phyloP scores from a whole-genome alignment of 164 flowering plant genomes.

The Tetracentron sinense region DNA sequence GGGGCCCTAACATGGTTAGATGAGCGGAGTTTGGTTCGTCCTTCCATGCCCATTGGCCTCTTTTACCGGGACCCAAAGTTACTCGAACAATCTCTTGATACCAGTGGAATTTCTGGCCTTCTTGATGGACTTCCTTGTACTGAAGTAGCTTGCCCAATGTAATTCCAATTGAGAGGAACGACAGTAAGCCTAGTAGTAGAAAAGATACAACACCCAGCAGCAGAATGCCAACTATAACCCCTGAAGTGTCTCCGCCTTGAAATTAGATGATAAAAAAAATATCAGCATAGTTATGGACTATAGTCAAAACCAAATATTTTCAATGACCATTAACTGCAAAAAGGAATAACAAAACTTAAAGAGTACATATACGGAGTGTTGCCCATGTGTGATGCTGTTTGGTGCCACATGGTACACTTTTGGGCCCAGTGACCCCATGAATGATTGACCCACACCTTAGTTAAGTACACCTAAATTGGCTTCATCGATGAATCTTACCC shows the following conservation, averaged over 20 bases:
- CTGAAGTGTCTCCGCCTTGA: slow-evolving; percentile 56
- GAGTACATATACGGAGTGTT: no score
- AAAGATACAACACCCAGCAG: slow-evolving; percentile 38
- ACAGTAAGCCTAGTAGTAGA: slow-evolving; percentile 47
- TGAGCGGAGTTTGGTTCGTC: slow-evolving; percentile 39
- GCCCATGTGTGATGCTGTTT: no score
- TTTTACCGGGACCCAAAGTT: slow-evolving; percentile 91
- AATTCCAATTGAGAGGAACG: slow-evolving; percentile 81
- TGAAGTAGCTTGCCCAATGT: slow-evolving; percentile 83
- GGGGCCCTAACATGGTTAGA: slow-evolving; percentile 60
- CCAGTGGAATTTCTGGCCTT: slow-evolving; percentile 68
- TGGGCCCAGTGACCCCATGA: no score
- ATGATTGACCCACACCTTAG: no score
- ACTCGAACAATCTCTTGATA: slow-evolving; percentile 74
- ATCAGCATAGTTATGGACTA: background rate
- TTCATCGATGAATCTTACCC: no score
- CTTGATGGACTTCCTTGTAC: slow-evolving; percentile 93
- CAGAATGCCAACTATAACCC: slow-evolving; percentile 52
- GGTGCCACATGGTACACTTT: no score
- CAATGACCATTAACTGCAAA: no score
- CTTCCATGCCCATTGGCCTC: slow-evolving; percentile 98
- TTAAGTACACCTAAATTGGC: no score
- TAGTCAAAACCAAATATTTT: no score
- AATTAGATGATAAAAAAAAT: background rate
- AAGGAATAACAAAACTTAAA: no score